Conservation (phyloP, 805 yeast species). For the Hanseniaspora lachancei region DNA sequence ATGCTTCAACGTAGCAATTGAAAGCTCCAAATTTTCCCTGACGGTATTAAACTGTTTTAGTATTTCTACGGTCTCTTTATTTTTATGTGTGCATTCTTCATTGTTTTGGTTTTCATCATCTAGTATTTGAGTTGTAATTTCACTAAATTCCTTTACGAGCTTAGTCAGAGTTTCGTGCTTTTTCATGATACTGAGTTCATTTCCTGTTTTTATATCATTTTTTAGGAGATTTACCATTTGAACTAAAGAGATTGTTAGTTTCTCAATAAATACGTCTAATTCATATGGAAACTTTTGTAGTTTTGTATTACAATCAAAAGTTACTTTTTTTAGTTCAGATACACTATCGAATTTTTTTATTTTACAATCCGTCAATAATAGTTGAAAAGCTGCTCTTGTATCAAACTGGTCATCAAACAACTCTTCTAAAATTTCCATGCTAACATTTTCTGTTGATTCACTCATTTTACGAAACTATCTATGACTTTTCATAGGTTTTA, state of each 20-base stretch:
- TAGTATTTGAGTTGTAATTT: background rate
- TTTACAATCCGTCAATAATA: background rate
- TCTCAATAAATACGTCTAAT: background rate
- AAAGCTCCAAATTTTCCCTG: background rate
- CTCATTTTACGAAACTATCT: background rate
- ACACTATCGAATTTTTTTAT: background rate
- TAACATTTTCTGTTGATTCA: background rate
- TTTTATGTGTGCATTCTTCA: background rate
- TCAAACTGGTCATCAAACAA: background rate
- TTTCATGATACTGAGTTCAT: background rate
- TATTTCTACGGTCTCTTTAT: background rate
- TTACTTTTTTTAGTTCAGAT: background rate
- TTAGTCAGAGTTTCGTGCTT: background rate
- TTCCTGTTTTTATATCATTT: slow-evolving; percentile 17
- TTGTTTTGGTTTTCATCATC: background rate
- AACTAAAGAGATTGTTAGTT: slow-evolving; percentile 14
- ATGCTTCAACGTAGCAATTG: background rate
- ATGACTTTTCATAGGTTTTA: too few relatives aligned
- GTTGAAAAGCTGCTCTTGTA: background rate
- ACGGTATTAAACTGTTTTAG: background rate
- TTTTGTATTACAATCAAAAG: background rate
- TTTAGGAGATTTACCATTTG: slow-evolving; percentile 19
- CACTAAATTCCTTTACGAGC: background rate
- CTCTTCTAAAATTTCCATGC: background rate
- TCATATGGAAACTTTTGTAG: background rate